phyloP scores from a whole-genome alignment of 208 protist species.

The Zelonia costaricensis region DNA sequence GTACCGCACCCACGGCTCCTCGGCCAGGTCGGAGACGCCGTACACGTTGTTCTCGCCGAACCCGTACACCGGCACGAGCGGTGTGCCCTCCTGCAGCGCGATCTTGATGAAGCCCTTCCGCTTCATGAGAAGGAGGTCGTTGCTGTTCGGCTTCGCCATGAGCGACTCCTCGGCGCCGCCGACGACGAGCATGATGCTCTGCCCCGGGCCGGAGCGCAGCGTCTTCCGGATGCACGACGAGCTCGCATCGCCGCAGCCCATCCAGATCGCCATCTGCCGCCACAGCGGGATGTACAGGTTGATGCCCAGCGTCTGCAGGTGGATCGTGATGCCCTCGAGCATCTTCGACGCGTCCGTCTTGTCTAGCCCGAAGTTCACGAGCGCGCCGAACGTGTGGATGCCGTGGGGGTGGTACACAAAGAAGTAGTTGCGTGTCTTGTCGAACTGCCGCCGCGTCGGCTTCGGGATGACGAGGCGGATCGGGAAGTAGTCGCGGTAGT shows the following conservation, averaged over 20 bases:
- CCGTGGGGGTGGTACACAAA: conserved; percentile 92
- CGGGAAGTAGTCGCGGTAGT: conserved; percentile 88
- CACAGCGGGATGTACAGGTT: conserved; percentile 91
- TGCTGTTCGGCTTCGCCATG: conserved; percentile 64
- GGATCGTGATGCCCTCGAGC: conserved; percentile 70
- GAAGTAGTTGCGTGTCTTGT: conserved; percentile 74
- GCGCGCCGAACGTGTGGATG: conserved; percentile 86
- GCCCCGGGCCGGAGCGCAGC: conserved; percentile 66
- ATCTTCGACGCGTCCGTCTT: conserved; percentile 34
- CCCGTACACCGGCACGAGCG: conserved; percentile 83
- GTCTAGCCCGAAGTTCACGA: conserved; percentile 75
- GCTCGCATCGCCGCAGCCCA: conserved; percentile 85
- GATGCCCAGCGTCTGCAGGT: conserved; percentile 82
- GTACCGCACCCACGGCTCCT: conserved; percentile 30
- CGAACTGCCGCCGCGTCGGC: conserved; percentile 43
- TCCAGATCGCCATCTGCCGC: conserved; percentile 59
- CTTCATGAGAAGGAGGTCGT: conserved; percentile 69
- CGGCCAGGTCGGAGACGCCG: conserved; percentile 36
- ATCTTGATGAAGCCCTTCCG: conserved; percentile 89
- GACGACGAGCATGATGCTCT: conserved; percentile 85
- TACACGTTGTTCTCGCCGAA: conserved; percentile 92
- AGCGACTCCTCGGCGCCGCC: conserved; percentile 83
- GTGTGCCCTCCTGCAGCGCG: conserved; percentile 73
- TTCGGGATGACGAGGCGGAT: conserved; percentile 66
- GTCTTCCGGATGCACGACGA: conserved; percentile 62